Percentiles rank a stretch among this genome's conserved stretches.
phyloP scores from a whole-genome alignment of 208 protist species.

The Leishmania martiniquensis region DNA sequence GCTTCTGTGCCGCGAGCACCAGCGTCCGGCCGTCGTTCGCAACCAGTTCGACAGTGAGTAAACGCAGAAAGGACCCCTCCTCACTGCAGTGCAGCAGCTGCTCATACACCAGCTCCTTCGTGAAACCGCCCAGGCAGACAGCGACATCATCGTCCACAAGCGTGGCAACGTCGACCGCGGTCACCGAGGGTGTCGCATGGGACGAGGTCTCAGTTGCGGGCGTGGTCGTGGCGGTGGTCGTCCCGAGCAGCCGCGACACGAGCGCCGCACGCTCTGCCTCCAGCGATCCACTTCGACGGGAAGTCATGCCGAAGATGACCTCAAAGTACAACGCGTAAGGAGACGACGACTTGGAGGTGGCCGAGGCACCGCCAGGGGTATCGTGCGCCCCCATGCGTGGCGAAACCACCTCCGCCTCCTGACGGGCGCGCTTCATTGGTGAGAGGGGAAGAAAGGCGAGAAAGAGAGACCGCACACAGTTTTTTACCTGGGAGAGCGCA shows the following conservation, averaged over 20 bases:
- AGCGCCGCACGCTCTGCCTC: constrained; percentile 36
- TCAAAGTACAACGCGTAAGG: constrained; percentile 30
- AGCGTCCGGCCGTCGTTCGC: constrained; percentile 68
- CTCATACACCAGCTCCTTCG: constrained; percentile 34
- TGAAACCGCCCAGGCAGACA: constrained; percentile 30
- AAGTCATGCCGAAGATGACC: constrained; percentile 33
- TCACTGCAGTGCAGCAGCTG: constrained; percentile 31
- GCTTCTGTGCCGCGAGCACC: constrained; percentile 39
- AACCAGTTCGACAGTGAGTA: constrained; percentile 67
- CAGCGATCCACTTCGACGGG: constrained; percentile 29
- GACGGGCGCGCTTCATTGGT: constrained; percentile 19
- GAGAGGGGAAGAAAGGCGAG: neutral
- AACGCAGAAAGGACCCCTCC: constrained; percentile 35
- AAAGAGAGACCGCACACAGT: constrained; percentile 5
- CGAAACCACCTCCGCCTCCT: constrained; percentile 10
- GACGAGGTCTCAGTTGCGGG: neutral
- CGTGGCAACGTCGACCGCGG: constrained; percentile 19
- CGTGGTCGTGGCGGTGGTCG: neutral
- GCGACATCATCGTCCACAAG: constrained; percentile 31
- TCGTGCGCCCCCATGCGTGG: neutral
- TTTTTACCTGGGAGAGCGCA: too few species aligned
- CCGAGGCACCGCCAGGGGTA: neutral
- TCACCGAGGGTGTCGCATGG: neutral
- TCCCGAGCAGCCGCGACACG: constrained; percentile 21
- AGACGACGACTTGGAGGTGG: constrained; percentile 14